Percentiles rank a stretch among this genome's conserved stretches.
phyloP scores from a whole-genome alignment of 192 early-diverging fungal genomes.

The Umbelopsis ramanniana region DNA sequence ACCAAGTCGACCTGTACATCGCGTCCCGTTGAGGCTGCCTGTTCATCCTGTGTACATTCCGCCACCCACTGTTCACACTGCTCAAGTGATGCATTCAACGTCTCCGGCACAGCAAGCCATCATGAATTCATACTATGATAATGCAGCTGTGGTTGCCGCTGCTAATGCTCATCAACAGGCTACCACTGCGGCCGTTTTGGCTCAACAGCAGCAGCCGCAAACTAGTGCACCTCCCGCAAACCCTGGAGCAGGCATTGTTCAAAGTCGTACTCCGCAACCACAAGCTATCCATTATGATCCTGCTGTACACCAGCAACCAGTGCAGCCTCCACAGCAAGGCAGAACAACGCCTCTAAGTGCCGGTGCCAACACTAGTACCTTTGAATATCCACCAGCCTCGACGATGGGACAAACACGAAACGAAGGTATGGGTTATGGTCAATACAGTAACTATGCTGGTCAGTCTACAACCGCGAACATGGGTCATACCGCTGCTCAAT shows the following conservation, averaged over 20 bases:
- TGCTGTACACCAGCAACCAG: not conserved
- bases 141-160: constrained; percentile 14
- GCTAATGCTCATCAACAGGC: constrained; percentile 22
- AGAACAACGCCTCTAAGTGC: constrained; percentile 10
- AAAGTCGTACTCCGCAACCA: constrained; percentile 19
- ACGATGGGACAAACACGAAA: constrained; percentile 1
- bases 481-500: not conserved
- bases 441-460: constrained; percentile 12
- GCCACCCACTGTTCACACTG: constrained; percentile 18
- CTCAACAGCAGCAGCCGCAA: constrained; percentile 6
- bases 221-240: not conserved
- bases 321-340: constrained; percentile 1
- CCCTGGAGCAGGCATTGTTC: not conserved
- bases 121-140: constrained; percentile 29
- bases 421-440: not conserved
- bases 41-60: constrained; percentile 33
- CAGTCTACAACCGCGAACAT: not conserved
- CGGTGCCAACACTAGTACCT: not conserved
- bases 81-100: constrained; percentile 10
- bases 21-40: constrained; percentile 43
- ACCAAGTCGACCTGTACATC: constrained; percentile 31
- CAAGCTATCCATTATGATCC: constrained; percentile 6
- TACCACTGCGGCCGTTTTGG: constrained; percentile 22
- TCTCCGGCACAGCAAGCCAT: constrained; percentile 23
- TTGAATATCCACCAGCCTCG: constrained; percentile 15